Evolutionary conservation across 352 stramenopile species (phyloP), one percentile per base, ranked within the genome.

Genomic region (Blastocystis sp.): DNA sequence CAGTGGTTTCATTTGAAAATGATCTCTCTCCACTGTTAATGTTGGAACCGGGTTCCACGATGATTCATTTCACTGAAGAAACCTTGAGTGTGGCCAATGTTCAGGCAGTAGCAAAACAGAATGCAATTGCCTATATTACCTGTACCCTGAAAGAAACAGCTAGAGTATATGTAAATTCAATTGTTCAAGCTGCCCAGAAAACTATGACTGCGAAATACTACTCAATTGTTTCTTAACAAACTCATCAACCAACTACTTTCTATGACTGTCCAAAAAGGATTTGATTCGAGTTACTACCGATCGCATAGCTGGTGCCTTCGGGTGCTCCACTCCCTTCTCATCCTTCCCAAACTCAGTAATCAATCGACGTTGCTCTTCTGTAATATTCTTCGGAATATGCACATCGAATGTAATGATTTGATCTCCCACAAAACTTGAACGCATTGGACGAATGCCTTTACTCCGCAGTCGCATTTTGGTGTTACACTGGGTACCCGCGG

Each of bases 401-500:
- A 96, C 94, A 87, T 96, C 94, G 51, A 96, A 91, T 56, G 94
- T 95, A 73, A 96, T 94, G 7, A 96, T 90, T 90, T 96, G 93
- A 73, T 94, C 95, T 69, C 94, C 94, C 37, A 93, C 93, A 66
- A 93, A 93, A 87, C 93, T 94, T 78, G 93, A 95, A 89, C 95
- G 96, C 84, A 96, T 93, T 62, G 95, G 93, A 91, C 95, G 95
- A 70, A 96, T 95, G 56, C 94, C 94, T 91, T 96, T 96, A 70
- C 93, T 93, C 58, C 94, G 94, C 93, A 96, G 95, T 77, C 95
- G 93, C 68, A 96, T 91, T 76, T 95, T 93, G 51, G 93, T 95
- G 70, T 95, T 94, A 9, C 94, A 94, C 89, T 96, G 94, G 33
- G 93, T 95, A 64, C 94, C 94, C 37, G 93, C 93, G 33, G 94